Evolutionary conservation across 2,329 filamentous ascomycete species (phyloP).

Genomic region (Aspergillus fructus): DNA sequence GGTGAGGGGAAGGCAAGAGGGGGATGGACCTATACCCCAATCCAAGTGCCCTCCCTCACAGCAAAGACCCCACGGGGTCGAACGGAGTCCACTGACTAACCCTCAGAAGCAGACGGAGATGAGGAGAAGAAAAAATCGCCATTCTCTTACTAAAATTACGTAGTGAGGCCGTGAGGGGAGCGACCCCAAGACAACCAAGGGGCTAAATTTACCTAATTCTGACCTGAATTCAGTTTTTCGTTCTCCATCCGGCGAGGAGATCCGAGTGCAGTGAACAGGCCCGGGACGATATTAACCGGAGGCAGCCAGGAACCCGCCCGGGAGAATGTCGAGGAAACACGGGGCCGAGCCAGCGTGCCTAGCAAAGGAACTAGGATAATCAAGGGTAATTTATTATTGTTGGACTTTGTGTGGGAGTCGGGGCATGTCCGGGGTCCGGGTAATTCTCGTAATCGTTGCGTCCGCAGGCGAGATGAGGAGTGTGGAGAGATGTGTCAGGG

Average conservation of each 20-base stretch:
- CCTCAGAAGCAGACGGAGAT: not conserved
- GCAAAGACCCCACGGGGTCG: too few relatives aligned
- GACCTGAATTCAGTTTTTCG: not conserved
- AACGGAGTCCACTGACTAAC: too few relatives aligned
- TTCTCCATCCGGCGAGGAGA: not conserved
- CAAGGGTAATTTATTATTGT: too few relatives aligned
- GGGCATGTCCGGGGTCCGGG: not conserved
- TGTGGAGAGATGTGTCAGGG: not conserved
- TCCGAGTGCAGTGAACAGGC: not conserved
- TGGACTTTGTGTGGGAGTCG: too few relatives aligned
- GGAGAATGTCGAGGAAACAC: not conserved
- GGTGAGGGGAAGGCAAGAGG: too few relatives aligned
- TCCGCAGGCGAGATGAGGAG: not conserved
- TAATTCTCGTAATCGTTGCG: not conserved
- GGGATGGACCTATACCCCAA: too few relatives aligned
- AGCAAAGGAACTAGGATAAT: too few relatives aligned
- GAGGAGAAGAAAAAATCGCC: too few relatives aligned
- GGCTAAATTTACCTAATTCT: not conserved
- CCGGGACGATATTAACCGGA: not conserved
- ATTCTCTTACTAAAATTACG: too few relatives aligned
- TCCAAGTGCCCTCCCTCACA: not conserved
- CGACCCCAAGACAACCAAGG: too few relatives aligned
- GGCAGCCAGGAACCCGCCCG: too few relatives aligned
- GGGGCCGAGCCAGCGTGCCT: not conserved
- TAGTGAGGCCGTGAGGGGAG: too few relatives aligned